phyloP scores from a whole-genome alignment of 2,329 filamentous ascomycete species.

The Pyrenochaeta sp. region DNA sequence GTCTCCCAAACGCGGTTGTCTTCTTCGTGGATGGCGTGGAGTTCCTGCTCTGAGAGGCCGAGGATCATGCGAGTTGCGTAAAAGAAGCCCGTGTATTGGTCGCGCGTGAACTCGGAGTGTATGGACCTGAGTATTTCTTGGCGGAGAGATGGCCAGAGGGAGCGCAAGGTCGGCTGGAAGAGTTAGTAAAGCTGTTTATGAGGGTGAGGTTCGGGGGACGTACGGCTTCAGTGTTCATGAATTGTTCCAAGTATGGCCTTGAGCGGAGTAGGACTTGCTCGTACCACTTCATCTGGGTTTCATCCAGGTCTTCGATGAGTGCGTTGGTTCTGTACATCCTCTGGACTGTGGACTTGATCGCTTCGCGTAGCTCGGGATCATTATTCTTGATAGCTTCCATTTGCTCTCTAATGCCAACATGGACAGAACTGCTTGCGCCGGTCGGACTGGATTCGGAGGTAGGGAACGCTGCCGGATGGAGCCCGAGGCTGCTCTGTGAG shows the following conservation, averaged over 20 bases:
- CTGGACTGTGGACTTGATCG: constrained; percentile 7
- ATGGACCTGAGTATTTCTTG: constrained; percentile 28
- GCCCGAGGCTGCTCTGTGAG: no score
- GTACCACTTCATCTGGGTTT: constrained; percentile 17
- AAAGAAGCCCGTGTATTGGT: no score
- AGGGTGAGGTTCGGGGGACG: no score
- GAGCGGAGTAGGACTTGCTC: constrained; percentile 7
- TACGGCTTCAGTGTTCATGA: no score
- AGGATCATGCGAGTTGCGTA: constrained; percentile 19
- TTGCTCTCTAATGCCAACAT: constrained; percentile 5
- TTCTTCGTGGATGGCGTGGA: constrained; percentile 13
- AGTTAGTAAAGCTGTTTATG: no score
- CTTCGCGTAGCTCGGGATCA: constrained; percentile 1
- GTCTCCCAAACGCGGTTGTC: constrained; percentile 11
- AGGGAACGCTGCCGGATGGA: constrained; percentile 12
- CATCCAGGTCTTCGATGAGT: constrained; percentile 5
- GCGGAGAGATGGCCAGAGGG: constrained; percentile 24
- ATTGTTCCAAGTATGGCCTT: no score
- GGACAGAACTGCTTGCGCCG: not conserved
- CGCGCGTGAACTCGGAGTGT: constrained; percentile 7
- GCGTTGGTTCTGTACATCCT: constrained; percentile 5
- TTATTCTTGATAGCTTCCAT: constrained; percentile 4
- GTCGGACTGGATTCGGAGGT: no score
- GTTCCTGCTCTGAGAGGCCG: constrained; percentile 3
- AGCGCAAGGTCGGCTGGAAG: constrained; percentile 23